Evolutionary conservation across 1,284 basidiomycete species (phyloP).

Genomic region (Papiliotrema terrestris): DNA sequence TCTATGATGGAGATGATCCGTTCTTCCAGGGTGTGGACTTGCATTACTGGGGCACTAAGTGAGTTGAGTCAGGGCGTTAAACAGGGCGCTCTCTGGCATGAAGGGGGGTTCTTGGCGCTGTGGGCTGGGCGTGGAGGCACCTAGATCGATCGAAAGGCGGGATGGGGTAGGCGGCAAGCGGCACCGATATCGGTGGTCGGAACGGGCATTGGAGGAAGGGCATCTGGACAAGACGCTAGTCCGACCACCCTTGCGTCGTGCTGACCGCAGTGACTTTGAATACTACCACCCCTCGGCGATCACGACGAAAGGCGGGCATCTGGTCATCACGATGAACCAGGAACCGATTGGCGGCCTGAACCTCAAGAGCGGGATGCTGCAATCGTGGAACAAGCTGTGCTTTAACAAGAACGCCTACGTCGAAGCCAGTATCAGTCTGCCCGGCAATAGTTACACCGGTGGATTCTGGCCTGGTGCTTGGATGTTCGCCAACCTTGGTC

Average conservation of each 20-base stretch:
- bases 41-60: slow-evolving; percentile 55
- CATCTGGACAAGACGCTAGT: too few relatives aligned
- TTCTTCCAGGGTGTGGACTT: slow-evolving; percentile 52
- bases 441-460: slow-evolving; percentile 36
- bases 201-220: too few relatives aligned
- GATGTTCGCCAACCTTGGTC: slow-evolving; percentile 51
- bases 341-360: slow-evolving; percentile 68
- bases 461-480: slow-evolving; percentile 55
- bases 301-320: slow-evolving; percentile 71
- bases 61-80: slow-evolving; percentile 13
- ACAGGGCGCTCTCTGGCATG: too few relatives aligned
- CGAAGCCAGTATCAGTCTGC: slow-evolving; percentile 42
- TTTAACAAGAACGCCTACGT: slow-evolving; percentile 46
- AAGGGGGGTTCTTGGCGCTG: too few relatives aligned
- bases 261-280: slow-evolving; percentile 41
- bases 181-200: too few relatives aligned
- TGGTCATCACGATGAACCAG: slow-evolving; percentile 71
- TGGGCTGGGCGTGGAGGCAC: too few relatives aligned
- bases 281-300: slow-evolving; percentile 71
- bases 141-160: too few relatives aligned
- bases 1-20: slow-evolving; percentile 54
- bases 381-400: slow-evolving; percentile 54
- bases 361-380: slow-evolving; percentile 60
- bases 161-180: too few relatives aligned
- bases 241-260: neutral